Percentiles rank a stretch among this genome's conserved stretches.
These are phyloP conservation scores for Monosporascus sp. DNA, from an alignment of 2,329 filamentous ascomycete genomes.

Conservation along the genomic window DNA sequence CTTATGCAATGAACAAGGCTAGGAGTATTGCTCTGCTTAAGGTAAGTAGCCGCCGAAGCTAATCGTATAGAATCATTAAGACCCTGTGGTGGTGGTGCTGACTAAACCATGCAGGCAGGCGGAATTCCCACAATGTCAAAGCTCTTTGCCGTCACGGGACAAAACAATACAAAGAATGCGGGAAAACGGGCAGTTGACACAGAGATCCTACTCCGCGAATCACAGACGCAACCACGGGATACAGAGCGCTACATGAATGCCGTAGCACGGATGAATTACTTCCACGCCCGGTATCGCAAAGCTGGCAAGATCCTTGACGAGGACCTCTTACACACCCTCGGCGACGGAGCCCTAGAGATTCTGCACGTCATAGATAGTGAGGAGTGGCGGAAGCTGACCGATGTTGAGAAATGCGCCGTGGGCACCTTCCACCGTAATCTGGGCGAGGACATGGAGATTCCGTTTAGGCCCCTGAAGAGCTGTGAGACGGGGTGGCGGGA, in stretches of 20 bases:
- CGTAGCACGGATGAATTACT: constrained; percentile 35
- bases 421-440: constrained; percentile 22
- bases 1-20: neutral
- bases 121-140: constrained; percentile 1
- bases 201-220: constrained; percentile 20
- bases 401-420: constrained; percentile 23
- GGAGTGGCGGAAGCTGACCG: constrained; percentile 21
- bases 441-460: constrained; percentile 23
- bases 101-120: neutral
- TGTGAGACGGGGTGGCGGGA: constrained; percentile 6
- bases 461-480: constrained; percentile 20
- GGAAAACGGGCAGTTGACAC: constrained; percentile 19
- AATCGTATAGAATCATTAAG: neutral
- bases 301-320: constrained; percentile 31
- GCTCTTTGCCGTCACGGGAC: constrained; percentile 1
- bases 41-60: neutral
- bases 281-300: constrained; percentile 33
- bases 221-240: constrained; percentile 12
- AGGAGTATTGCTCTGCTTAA: neutral
- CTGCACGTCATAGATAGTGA: constrained; percentile 13
- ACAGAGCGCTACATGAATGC: constrained; percentile 16
- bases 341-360: constrained; percentile 7
- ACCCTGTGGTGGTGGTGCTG: no score
- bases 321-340: constrained; percentile 35
- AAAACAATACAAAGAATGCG: constrained; percentile 7